These are phyloP conservation scores for Ambispora gerdemannii DNA, from an alignment of 192 early-diverging fungal species.

Conservation along the genomic window DNA sequence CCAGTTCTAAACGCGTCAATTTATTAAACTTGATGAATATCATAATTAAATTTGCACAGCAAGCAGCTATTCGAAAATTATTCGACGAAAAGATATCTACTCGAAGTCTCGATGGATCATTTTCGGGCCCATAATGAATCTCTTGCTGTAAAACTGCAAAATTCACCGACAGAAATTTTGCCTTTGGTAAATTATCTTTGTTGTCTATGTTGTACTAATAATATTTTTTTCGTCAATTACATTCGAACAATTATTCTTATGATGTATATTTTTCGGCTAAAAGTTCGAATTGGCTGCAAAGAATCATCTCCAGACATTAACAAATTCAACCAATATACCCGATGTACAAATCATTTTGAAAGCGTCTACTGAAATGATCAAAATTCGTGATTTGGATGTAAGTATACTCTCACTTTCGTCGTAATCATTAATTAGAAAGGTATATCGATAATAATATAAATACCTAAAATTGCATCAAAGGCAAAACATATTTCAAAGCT, in stretches of 20 bases:
- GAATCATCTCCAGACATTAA: constrained; percentile 69
- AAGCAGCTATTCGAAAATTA: constrained; percentile 89
- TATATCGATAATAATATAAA: too few species aligned
- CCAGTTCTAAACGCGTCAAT: neutral
- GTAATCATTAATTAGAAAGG: neutral
- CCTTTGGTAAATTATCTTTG: constrained; percentile 59
- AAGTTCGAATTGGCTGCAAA: constrained; percentile 90
- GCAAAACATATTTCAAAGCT: constrained; percentile 84
- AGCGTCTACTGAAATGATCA: constrained; percentile 81
- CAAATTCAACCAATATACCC: constrained; percentile 51
- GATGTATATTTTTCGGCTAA: neutral
- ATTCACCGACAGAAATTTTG: constrained; percentile 75
- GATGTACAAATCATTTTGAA: constrained; percentile 79
- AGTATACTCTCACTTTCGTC: constrained; percentile 24
- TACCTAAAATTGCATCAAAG: too few species aligned
- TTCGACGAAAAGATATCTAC: constrained; percentile 66
- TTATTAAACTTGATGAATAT: neutral
- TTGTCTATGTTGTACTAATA: constrained; percentile 17
- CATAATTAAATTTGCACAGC: constrained; percentile 40
- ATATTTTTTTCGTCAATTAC: neutral
- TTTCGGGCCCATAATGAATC: constrained; percentile 80
- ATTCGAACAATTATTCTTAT: neutral
- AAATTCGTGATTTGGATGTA: constrained; percentile 89
- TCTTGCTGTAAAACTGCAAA: constrained; percentile 74
- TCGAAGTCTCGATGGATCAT: constrained; percentile 88